Percentiles rank a stretch among this genome's conserved stretches.
Evolutionary conservation across 805 yeast genomes (phyloP).

Genomic region (Metschnikowia picachoensis): DNA sequence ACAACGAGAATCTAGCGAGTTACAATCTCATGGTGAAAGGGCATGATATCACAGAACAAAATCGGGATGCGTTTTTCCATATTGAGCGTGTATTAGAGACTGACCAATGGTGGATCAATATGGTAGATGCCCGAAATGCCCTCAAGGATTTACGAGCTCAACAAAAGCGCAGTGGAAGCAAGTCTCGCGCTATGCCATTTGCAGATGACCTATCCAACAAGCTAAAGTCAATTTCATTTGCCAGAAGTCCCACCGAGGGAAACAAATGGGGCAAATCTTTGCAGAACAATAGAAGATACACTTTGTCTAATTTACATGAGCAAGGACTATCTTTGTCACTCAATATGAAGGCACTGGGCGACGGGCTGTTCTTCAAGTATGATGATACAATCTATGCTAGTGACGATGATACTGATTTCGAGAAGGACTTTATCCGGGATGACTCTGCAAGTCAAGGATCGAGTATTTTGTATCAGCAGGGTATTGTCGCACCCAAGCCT

Average conservation of each 20-base stretch:
- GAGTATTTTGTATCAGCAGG: slow-evolving; percentile 5
- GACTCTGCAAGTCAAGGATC: slow-evolving; percentile 6
- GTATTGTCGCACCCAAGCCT: slow-evolving; percentile 1
- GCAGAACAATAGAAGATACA: slow-evolving; percentile 38
- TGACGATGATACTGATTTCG: slow-evolving; percentile 22
- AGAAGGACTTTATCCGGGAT: slow-evolving; percentile 15
- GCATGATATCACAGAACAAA: slow-evolving; percentile 31
- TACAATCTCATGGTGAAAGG: slow-evolving; percentile 83
- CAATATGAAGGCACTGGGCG: slow-evolving; percentile 60
- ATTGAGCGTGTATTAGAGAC: slow-evolving; percentile 49
- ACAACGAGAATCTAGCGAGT: slow-evolving; percentile 48
- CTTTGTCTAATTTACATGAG: slow-evolving; percentile 65
- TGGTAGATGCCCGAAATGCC: slow-evolving; percentile 53
- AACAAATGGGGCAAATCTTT: slow-evolving; percentile 16
- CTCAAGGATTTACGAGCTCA: slow-evolving; percentile 32
- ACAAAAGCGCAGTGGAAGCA: slow-evolving; percentile 3
- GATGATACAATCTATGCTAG: slow-evolving; percentile 22
- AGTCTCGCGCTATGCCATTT: slow-evolving; percentile 9
- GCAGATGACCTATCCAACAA: slow-evolving; percentile 15
- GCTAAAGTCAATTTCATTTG: slow-evolving; percentile 20
- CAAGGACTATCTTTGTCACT: slow-evolving; percentile 66
- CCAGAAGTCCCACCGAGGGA: slow-evolving; percentile 12
- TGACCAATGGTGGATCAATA: slow-evolving; percentile 87
- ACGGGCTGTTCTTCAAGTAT: slow-evolving; percentile 27
- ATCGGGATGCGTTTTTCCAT: slow-evolving; percentile 29